A percentile compares a stretch with the other conserved stretches of the same genome.
Conservation (phyloP, 805 yeast species). For the Teunomyces panamensis region DNA sequence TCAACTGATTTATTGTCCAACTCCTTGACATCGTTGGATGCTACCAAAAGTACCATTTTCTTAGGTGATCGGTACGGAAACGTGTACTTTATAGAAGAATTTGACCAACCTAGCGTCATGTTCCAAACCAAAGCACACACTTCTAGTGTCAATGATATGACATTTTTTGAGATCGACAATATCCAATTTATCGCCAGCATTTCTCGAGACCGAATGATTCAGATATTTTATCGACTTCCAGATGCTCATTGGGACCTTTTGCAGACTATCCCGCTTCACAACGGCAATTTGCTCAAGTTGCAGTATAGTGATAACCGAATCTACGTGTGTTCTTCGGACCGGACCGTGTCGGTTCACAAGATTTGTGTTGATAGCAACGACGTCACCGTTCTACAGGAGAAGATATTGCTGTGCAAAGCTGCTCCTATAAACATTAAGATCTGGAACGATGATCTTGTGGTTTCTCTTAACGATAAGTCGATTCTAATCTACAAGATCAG, state of each 20-base stretch:
- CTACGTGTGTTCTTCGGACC: conserved; percentile 58
- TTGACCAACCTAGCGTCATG: conserved; percentile 8
- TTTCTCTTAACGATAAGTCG: conserved; percentile 52
- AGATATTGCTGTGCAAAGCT: conserved; percentile 48
- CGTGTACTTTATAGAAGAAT: conserved; percentile 24
- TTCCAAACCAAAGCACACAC: conserved; percentile 48
- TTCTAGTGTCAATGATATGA: conserved; percentile 47
- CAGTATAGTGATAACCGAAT: conserved; percentile 29
- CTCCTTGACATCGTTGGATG: conserved; percentile 41
- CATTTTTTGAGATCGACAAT: conserved; percentile 26
- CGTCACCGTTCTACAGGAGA: conserved; percentile 33
- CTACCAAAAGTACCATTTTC: conserved; percentile 22
- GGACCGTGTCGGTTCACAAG: conserved; percentile 56
- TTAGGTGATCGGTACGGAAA: conserved; percentile 52
- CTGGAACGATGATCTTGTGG: conserved; percentile 38
- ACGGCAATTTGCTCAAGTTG: conserved; percentile 48
- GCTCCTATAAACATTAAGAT: conserved; percentile 47
- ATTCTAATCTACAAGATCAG: conserved; percentile 37
- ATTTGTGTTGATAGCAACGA: conserved; percentile 21
- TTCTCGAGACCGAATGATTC: conserved; percentile 64
- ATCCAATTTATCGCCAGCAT: conserved; percentile 42
- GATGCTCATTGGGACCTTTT: conserved; percentile 45
- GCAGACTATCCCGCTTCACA: conserved; percentile 60
- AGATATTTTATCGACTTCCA: conserved; percentile 37
- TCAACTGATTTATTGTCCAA: conserved; percentile 37